Base-by-base conservation (phyloP, 2,329 filamentous ascomycete genomes). In the Triangularia verruculosa region DNA sequence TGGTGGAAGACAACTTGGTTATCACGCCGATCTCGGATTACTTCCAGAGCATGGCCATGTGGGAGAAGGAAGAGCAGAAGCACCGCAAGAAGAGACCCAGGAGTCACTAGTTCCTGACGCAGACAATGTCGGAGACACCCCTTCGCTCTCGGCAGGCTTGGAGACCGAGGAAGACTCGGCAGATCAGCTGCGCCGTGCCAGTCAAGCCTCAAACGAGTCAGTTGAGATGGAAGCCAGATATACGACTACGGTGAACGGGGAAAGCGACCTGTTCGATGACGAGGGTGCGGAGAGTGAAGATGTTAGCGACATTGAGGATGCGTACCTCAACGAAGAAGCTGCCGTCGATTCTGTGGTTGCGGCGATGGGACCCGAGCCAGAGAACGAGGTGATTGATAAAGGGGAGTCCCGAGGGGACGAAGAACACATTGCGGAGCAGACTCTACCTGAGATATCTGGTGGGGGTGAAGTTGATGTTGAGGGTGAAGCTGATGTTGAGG, bases 191-290 rank as follows among this genome's bases (percentile, higher is more conserved):
- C 52, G 47, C 13, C 28, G 55, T 9, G 64, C 57, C 2, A 59
- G 57, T 27, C 63, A 62, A 17, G 65, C 63, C 34, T 30, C 59
- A 2, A 32, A 65, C 27, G 11, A 25, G 9, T 24, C 67, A 52
- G 34, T 65, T 61, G 56, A 68, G 53, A 6, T 65, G 22, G 66
- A 66, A n/a, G 67, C 67, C 8, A 73, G 74, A 15, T 70, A 74
- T 39, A 70, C 70, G 1, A 69, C 69, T n/a, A 77, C 75, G 0
- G 74, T 76, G 6, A 68, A 75, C 8, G 76, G 75, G 6, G 69
- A 75, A 6, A 73, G 77, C 8, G 67, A 71, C 13, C 67, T 77
- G 12, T 77, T 77, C 53, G 74, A 77, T 2, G 69, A 65, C 32
- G 39, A 47, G 15, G 64, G 65, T 3, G 66, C 66, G 1, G 51